A percentile compares a stretch with the other conserved stretches of the same genome.
Conservation (phyloP, 2,329 filamentous ascomycete genomes). For the Pseudogymnoascus sp. region DNA sequence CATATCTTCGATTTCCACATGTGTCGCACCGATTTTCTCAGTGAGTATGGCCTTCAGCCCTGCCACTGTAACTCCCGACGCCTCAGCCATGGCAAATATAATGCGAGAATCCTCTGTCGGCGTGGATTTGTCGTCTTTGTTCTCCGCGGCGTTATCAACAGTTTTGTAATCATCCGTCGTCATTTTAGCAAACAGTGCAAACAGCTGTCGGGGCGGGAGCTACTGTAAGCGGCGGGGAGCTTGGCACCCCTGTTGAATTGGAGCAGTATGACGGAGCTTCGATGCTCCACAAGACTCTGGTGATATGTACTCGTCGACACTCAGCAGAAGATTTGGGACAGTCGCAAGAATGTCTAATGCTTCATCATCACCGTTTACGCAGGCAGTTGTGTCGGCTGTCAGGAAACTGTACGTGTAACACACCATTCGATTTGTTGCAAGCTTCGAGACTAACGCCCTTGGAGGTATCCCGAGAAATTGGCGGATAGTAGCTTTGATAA, state of each 20-base stretch:
- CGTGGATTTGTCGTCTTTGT: slow-evolving; percentile 20
- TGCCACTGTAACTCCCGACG: slow-evolving; percentile 62
- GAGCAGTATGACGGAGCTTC: slow-evolving; percentile 1
- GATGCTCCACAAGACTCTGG: neutral
- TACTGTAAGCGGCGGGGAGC: slow-evolving; percentile 7
- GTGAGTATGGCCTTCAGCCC: slow-evolving; percentile 60
- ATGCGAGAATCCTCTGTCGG: slow-evolving; percentile 12
- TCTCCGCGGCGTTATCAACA: slow-evolving; percentile 6
- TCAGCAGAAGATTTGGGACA: slow-evolving; percentile 9
- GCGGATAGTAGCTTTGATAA: slow-evolving; percentile 94
- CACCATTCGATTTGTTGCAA: neutral
- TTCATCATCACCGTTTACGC: slow-evolving; percentile 40
- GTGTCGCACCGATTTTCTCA: slow-evolving; percentile 60
- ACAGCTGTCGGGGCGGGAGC: slow-evolving; percentile 16
- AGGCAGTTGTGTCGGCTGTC: slow-evolving; percentile 69
- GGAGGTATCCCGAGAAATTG: slow-evolving; percentile 77
- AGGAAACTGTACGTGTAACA: slow-evolving; percentile 56
- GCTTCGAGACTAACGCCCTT: slow-evolving; percentile 14
- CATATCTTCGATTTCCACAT: slow-evolving; percentile 86
- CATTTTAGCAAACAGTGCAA: slow-evolving; percentile 30
- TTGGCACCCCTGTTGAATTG: slow-evolving; percentile 2
- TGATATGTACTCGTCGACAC: slow-evolving; percentile 1
- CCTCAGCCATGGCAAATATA: slow-evolving; percentile 42
- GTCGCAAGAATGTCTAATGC: slow-evolving; percentile 19
- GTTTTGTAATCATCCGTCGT: slow-evolving; percentile 31